Evolutionary conservation across 2,329 filamentous ascomycete species (phyloP), one percentile per base, ranked within the genome.

Genomic region (Coleophoma eucalyptorum): DNA sequence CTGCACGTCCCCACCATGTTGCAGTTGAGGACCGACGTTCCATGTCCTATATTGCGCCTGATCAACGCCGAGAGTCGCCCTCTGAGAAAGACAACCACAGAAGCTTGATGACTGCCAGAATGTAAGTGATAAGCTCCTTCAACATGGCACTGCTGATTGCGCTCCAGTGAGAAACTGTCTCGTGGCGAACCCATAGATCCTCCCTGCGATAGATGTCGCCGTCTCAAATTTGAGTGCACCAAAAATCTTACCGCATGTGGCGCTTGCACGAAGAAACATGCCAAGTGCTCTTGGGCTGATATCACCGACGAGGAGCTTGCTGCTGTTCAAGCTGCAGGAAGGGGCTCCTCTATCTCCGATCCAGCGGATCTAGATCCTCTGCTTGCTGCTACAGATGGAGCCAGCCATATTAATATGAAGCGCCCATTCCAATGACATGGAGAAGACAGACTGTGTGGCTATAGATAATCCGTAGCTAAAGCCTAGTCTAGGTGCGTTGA

Each of bases 201-300:
- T 10, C 89, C 90, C 0, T 96, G 90, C 64, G 91, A 96, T 65
- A 78, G 90, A 35, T 96, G 90, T 65, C 79, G 90, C 42, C 79
- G 90, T 31, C 74, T 95, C 15, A 84, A 88, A 57, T 89, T 91
- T 71, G 83, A 90, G 51, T 96, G 90, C 55, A 74, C 92, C 44
- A 95, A 95, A 69, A 89, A 96, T 55, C 74, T 94, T 37, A 95
- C 90, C 0, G 89, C 90, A 8, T 96, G 91, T 63, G 83, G 87
- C 67, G 90, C 89, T 19, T 96, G 90, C 67, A 95, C 90, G 0
- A 92, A 89, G 66, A 95, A 95, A 66, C 90, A 96, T 65, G 89
- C 89, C 18, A 92, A 91, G 62, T 96, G 90, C 66, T 85, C 84
- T 13, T 96, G 90, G 90, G 88, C 85, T 58, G 83, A 87, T 42